Conservation (phyloP, 2,329 filamentous ascomycete genomes). For the Davidsoniella australis region DNA sequence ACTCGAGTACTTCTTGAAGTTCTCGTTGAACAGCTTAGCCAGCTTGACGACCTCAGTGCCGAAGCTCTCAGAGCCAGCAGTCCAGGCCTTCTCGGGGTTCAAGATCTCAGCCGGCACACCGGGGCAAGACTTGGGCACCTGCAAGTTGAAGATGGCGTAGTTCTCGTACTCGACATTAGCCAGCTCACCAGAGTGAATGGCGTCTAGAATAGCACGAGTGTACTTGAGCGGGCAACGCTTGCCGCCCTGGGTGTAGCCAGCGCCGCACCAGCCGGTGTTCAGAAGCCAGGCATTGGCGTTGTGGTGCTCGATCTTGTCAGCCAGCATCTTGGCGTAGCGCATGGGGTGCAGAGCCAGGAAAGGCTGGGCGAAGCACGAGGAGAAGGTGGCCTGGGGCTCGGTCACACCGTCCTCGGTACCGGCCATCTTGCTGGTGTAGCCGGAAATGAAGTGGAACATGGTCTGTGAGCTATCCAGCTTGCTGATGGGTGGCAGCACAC, state of each 20-base stretch:
- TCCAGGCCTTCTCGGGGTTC: slow-evolving; percentile 91
- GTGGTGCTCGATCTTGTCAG: slow-evolving; percentile 92
- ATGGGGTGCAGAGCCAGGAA: slow-evolving; percentile 98
- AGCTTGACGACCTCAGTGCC: slow-evolving; percentile 79
- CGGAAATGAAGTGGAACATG: slow-evolving; percentile 99
- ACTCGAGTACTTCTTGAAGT: slow-evolving; percentile 89
- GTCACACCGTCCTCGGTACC: slow-evolving; percentile 94
- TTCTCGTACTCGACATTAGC: slow-evolving; percentile 85
- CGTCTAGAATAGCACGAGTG: slow-evolving; percentile 93
- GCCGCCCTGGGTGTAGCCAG: slow-evolving; percentile 75
- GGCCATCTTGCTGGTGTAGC: slow-evolving; percentile 99
- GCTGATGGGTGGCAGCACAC: slow-evolving; percentile 92
- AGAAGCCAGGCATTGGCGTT: slow-evolving; percentile 94
- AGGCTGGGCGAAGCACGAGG: slow-evolving; percentile 95
- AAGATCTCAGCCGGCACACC: slow-evolving; percentile 81
- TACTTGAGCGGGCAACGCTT: slow-evolving; percentile 98
- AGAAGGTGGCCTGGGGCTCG: slow-evolving; percentile 97
- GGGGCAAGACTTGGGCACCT: slow-evolving; percentile 82
- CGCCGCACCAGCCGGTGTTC: slow-evolving; percentile 95
- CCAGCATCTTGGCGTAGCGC: slow-evolving; percentile 97
- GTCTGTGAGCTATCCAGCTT: slow-evolving; percentile 89
- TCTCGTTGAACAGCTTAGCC: slow-evolving; percentile 76
- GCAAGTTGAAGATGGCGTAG: slow-evolving; percentile 92
- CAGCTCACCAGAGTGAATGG: slow-evolving; percentile 89
- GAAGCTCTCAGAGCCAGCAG: slow-evolving; percentile 65